Evolutionary conservation across 1,284 basidiomycete species (phyloP), one percentile per base, ranked within the genome.

Genomic region (Ceratobasidium papillatum): DNA sequence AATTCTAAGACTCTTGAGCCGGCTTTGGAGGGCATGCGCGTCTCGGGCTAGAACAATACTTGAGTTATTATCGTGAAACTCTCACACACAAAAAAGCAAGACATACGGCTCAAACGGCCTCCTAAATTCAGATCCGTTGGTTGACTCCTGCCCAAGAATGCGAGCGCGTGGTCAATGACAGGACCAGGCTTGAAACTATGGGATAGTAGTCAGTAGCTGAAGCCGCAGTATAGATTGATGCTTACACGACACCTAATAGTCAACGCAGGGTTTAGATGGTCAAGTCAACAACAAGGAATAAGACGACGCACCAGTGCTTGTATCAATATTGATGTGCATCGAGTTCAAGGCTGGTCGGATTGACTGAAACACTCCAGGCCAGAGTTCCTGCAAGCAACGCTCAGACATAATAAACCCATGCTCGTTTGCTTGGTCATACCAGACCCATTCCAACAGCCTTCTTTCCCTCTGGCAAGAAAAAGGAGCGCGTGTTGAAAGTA

Each of bases 241-340:
- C 68, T 30, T 51, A 72, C 68, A 72, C 45, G 12, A 72, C 68
- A 38, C 68, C 68, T 72, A 51, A 22, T 12, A 61, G 32, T 25
- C 30, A 8, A 34, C 9, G 41, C 11, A 32, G 11, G 22, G 27
- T 9, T 59, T 41, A 54, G 27, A 59, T 56, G 62, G 7, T 30
- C 47, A 36, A 58, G 41, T 43, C 25, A 5, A 8, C 25, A 32
- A 14, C 19, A 30, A 51, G 9, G 45, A 27, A 41, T 3, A 5
- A 34, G 25, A 38, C 8, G 32, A 82, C 71, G 80, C 86, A 0
- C 88, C 91, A 0, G 92, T 92, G 1, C 88, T 88, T 74, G 93
- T 91, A 77, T 94, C 92, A 76, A 94, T 86, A 77, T 94, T 94
- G 79, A 94, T 87, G 61, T 93, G 82, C 84, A 93, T 88, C 22